phyloP scores from a whole-genome alignment of 2,329 filamentous ascomycete species.

The Colletotrichum incanum region DNA sequence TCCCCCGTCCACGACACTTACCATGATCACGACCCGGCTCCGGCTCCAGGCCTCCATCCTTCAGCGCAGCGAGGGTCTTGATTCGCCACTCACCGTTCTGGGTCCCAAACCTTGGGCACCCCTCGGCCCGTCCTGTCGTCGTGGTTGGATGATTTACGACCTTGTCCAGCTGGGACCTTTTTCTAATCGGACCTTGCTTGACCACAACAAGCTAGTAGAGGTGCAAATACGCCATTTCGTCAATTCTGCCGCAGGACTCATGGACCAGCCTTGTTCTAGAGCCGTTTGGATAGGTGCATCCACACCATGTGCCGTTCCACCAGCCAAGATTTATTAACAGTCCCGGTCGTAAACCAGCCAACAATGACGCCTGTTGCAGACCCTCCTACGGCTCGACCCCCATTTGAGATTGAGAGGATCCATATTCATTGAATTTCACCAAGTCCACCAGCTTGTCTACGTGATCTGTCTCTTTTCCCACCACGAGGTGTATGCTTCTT shows the following conservation, averaged over 20 bases:
- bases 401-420: slow-evolving; percentile 13
- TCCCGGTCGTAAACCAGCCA: slow-evolving; percentile 42
- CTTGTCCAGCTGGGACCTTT: slow-evolving; percentile 1
- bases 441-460: slow-evolving; percentile 28
- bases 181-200: slow-evolving; percentile 29
- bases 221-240: slow-evolving; percentile 25
- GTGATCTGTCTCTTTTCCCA: slow-evolving; percentile 35
- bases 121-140: slow-evolving; percentile 32
- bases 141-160: slow-evolving; percentile 63
- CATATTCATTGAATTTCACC: slow-evolving; percentile 2
- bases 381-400: slow-evolving; percentile 1
- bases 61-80: slow-evolving; percentile 21
- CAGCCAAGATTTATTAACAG: slow-evolving; percentile 44
- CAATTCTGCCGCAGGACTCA: slow-evolving; percentile 3
- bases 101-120: slow-evolving; percentile 20
- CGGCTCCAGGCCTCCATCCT: slow-evolving; percentile 23
- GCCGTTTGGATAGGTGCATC: slow-evolving; percentile 39
- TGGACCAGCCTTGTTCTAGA: slow-evolving; percentile 30
- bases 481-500: neutral
- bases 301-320: slow-evolving; percentile 37
- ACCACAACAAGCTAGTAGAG: slow-evolving; percentile 32
- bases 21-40: slow-evolving; percentile 6
- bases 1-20: slow-evolving; percentile 25
- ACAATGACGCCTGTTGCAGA: slow-evolving; percentile 33
- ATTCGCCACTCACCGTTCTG: slow-evolving; percentile 47